Evolutionary conservation across 2,329 filamentous ascomycete species (phyloP), one percentile per base, ranked within the genome.

Genomic region (Pseudocercospora vitis): DNA sequence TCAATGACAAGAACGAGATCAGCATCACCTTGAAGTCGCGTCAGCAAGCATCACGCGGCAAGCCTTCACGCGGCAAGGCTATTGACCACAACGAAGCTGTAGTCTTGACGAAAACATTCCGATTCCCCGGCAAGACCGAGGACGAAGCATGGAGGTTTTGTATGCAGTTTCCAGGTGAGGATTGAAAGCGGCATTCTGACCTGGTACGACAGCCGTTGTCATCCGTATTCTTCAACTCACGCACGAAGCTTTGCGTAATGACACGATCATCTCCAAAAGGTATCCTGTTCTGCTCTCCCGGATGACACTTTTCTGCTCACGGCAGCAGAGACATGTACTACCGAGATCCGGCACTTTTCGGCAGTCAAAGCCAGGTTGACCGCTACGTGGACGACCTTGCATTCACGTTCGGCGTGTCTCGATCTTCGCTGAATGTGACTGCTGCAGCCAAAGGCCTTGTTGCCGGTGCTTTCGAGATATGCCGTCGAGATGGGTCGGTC

Each of bases 371-470:
- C 12, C 76, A 82, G 11, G 87, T 94, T 0, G 85, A 94, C 66
- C 77, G 78, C 24, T 82, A 89, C 40, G 81, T 94, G 0, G 87
- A 94, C 63, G 85, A 88, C 58, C 72, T 95, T 29, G 87, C 88
- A 0, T 83, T 79, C 51, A 89, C 87, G 0, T 78, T 94, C 12
- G 78, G 79, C 0, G 72, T 88, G 7, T 76, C 81, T 4, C 80
- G 89, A 28, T 77, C 81, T 51, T 76, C 81, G 12, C 72, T 94
- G 16, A 89, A 89, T 55, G 84, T 95, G 65, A 81, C 84, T 16
- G 89, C 89, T 3, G 81, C 86, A 3, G 83, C 84, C 1, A 94
- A 91, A 67, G 89, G 88, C 0, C 72, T 91, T 0, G 70, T 89
- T 0, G 78, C 78, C 6, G 89, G 89, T 0, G 76, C 77, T 0